phyloP scores from a whole-genome alignment of 129 eudicot species.

The Flaveria trinervia region DNA sequence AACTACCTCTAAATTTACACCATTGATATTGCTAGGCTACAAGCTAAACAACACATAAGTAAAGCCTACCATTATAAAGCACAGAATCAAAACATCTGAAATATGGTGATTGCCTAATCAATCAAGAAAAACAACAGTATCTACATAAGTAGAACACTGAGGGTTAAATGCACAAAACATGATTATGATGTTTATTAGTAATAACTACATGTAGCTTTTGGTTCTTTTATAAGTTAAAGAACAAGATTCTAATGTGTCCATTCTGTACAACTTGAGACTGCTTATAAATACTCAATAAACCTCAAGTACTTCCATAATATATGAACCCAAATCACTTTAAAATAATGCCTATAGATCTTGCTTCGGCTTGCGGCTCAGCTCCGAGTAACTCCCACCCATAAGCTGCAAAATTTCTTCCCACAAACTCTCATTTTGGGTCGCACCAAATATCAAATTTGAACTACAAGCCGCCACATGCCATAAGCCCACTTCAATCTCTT shows the following conservation, averaged over 20 bases:
- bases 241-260: conserved; percentile 33
- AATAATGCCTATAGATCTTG: conserved; percentile 58
- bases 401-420: conserved; percentile 95
- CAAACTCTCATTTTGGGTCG: conserved; percentile 48
- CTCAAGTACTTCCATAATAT: conserved; percentile 29
- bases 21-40: too few species aligned
- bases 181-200: neutral
- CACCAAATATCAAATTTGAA: conserved; percentile 57
- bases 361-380: conserved; percentile 93
- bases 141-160: neutral
- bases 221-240: conserved; percentile 25
- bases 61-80: too few species aligned
- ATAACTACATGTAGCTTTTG: neutral
- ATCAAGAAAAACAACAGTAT: neutral
- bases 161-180: conserved; percentile 1
- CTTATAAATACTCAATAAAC: conserved; percentile 19
- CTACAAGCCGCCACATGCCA: conserved; percentile 98
- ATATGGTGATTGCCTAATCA: neutral
- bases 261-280: conserved; percentile 44
- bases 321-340: conserved; percentile 9
- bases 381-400: conserved; percentile 96
- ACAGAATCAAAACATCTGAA: too few species aligned
- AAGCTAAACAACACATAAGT: too few species aligned
- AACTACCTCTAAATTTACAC: too few species aligned
- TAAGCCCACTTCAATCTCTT: conserved; percentile 65